Evolutionary conservation across 306 rosid species (phyloP).

Genomic region (Casuarina glauca): DNA sequence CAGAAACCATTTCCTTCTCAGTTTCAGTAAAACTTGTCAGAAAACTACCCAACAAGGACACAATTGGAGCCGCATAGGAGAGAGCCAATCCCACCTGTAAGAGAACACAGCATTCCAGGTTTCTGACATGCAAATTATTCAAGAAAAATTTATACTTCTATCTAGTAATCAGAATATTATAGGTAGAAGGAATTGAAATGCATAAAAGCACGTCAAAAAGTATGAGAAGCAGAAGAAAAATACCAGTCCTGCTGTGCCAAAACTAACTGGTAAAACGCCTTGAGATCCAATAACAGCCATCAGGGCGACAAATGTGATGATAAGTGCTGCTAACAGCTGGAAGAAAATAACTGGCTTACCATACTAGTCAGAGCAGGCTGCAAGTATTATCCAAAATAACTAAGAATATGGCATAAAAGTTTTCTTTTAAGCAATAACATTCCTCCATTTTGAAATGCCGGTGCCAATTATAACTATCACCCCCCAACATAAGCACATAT

Average conservation of each 20-base stretch:
- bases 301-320: slow-evolving; percentile 81
- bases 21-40: slow-evolving; percentile 93
- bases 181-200: not conserved
- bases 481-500: not conserved
- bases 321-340: slow-evolving; percentile 81
- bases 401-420: not conserved
- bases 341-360: slow-evolving; percentile 29
- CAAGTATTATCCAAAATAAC: slow-evolving; percentile 12
- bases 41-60: slow-evolving; percentile 78
- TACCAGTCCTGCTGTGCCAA: slow-evolving; percentile 96
- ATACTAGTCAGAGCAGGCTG: slow-evolving; percentile 22
- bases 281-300: slow-evolving; percentile 87
- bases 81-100: slow-evolving; percentile 92
- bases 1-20: slow-evolving; percentile 97
- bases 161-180: not conserved
- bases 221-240: slow-evolving; percentile 31
- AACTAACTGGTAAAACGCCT: slow-evolving; percentile 62
- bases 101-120: not conserved
- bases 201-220: slow-evolving; percentile 15
- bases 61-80: slow-evolving; percentile 90
- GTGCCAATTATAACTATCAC: not conserved
- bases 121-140: not conserved
- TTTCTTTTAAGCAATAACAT: not conserved
- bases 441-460: slow-evolving; percentile 2
- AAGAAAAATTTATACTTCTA: not conserved